Evolutionary conservation across 176 grass and related monocot species (phyloP), one percentile per base, ranked within the genome.

Genomic region (Carex scoparia): DNA sequence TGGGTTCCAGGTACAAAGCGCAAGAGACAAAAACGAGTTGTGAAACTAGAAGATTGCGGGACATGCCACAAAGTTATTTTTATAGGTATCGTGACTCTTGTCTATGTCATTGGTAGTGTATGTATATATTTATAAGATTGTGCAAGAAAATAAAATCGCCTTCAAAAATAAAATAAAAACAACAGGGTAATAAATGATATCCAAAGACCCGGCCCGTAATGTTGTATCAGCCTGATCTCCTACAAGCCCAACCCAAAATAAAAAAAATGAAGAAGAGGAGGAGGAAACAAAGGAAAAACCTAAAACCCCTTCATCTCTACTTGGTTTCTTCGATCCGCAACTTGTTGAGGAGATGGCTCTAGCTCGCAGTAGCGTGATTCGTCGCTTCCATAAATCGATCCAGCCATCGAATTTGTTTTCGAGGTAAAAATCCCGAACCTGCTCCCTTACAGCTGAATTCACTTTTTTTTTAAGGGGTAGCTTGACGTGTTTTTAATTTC

Each of bases 301-400:
- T 82, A 85, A 85, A 83, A 86, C 80, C 90, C 65, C 86, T 68
- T 80, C 62, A 16, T 38, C 49, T 30, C 68, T 49, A 61, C 13
- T 84, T 74, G 70, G 79, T 59, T 70, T 53, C 49, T 82, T 72
- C 33, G 33, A n/a, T n/a, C n/a, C n/a, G 68, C 27, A 79, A n/a
- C 4, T 63, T n/a, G 68, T 66, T 32, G n/a, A n/a, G n/a, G n/a
- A 30, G 59, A 93, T 93, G 91, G 87, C 89, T 65, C 35, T 91
- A 31, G 69, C 82, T 53, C 87, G 87, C 23, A 32, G 84, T 7
- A 73, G 89, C 0, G 15, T 90, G 37, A 23, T 42, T 67, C 81
- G 89, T 44, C 69, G 84, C 69, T 69, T 85, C 35, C 89, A 87
- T 65, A 42, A 40, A 15, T 63, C 87, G 49, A 63, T 82, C 75